phyloP scores from a whole-genome alignment of 495 filamentous ascomycete species.

The Aspergillus avenaceus region DNA sequence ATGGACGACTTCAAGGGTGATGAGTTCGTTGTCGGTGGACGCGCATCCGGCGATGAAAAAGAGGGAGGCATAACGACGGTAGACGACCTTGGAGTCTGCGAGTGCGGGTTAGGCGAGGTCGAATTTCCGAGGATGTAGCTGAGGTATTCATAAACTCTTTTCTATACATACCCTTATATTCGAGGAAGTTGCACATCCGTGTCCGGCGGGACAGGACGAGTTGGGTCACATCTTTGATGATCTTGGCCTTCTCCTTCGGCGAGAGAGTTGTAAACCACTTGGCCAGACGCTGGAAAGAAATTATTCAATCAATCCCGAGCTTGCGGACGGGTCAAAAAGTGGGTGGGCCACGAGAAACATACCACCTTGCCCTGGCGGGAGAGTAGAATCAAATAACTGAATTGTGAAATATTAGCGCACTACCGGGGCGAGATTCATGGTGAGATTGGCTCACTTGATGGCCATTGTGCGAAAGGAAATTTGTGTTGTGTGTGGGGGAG shows the following conservation, averaged over 20 bases:
- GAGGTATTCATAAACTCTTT: too few relatives aligned
- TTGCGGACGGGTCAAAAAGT: conserved; percentile 23
- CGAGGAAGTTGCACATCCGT: conserved; percentile 99
- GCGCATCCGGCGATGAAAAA: conserved; percentile 99
- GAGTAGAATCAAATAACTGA: conserved; percentile 93
- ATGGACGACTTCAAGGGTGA: conserved; percentile 97
- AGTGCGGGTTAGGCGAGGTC: conserved; percentile 12
- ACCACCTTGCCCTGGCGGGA: conserved; percentile 99
- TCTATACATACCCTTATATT: conserved; percentile 87
- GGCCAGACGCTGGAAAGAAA: conserved; percentile 74
- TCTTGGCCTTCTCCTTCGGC: conserved; percentile 98
- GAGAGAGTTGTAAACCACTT: conserved; percentile 99
- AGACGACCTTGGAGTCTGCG: conserved; percentile 93
- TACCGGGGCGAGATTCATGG: background rate
- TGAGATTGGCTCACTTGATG: conserved; percentile 48
- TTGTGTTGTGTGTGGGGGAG: background rate
- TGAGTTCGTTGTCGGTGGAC: conserved; percentile 93
- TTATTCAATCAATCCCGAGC: conserved; percentile 23
- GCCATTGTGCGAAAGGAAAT: conserved; percentile 42
- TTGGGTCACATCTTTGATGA: conserved; percentile 98
- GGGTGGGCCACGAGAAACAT: conserved; percentile 42
- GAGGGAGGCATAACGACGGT: conserved; percentile 95
- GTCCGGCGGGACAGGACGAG: conserved; percentile 92
- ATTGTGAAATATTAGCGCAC: conserved; percentile 31
- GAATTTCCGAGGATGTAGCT: background rate